A percentile compares a stretch with the other conserved stretches of the same genome.
phyloP scores from a whole-genome alignment of 2,329 filamentous ascomycete genomes.

The Neofusicoccum sp. region DNA sequence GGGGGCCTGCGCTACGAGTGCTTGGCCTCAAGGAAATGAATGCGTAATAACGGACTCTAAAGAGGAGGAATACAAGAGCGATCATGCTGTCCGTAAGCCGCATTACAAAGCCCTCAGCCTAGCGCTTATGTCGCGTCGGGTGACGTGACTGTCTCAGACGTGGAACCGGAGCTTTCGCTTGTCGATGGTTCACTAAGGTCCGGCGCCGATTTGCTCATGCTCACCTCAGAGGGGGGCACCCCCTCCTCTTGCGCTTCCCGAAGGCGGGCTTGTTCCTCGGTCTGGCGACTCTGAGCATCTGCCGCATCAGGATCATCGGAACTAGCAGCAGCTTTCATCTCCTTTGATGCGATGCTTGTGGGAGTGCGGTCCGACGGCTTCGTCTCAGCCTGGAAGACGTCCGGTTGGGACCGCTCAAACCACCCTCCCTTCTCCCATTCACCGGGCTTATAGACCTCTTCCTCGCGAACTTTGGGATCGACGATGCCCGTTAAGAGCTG shows the following conservation, averaged over 20 bases:
- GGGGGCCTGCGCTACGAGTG: neutral
- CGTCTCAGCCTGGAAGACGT: slow-evolving; percentile 39
- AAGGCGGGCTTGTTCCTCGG: slow-evolving; percentile 27
- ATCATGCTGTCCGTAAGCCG: no score
- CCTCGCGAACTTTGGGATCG: slow-evolving; percentile 56
- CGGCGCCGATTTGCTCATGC: neutral
- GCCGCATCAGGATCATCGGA: slow-evolving; percentile 26
- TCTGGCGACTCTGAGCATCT: slow-evolving; percentile 21
- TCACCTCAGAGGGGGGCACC: neutral
- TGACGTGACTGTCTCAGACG: neutral
- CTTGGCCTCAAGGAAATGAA: neutral
- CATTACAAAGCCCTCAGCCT: no score
- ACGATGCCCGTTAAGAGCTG: slow-evolving; percentile 68
- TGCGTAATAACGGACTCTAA: neutral
- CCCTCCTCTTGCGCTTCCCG: slow-evolving; percentile 23
- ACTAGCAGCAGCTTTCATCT: slow-evolving; percentile 22
- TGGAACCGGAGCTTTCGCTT: neutral
- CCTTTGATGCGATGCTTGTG: slow-evolving; percentile 23
- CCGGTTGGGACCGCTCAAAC: slow-evolving; percentile 56
- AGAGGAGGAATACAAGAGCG: neutral
- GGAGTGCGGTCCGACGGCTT: slow-evolving; percentile 25
- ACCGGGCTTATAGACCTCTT: slow-evolving; percentile 68
- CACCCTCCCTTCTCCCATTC: slow-evolving; percentile 85
- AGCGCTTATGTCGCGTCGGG: neutral
- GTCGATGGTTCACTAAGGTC: neutral